Base-by-base conservation (phyloP, 2,329 filamentous ascomycete genomes). In the Magnaporthiopsis incrustans region DNA sequence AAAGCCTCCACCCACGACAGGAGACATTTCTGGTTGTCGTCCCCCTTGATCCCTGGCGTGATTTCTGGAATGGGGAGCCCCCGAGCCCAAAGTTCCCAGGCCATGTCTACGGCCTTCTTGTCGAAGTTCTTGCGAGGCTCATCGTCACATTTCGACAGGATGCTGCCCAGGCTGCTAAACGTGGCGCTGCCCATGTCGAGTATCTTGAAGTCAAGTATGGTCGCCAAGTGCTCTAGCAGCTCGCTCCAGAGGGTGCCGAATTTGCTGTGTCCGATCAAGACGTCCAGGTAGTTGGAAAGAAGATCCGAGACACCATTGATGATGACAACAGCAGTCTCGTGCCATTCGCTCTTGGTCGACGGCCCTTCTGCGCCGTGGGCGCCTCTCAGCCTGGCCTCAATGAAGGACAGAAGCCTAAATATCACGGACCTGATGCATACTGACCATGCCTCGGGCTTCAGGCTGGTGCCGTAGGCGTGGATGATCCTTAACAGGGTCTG, bases 401-500 rank as follows among this genome's bases (percentile, higher is more conserved):
- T 87, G 0, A 86, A 87, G 4, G 87, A 82, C 3, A 96, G 76
- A 68, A 97, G 86, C 65, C 85, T 86, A 75, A 97, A 93, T 2
- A 97, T 82, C 8, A 97, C 89, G 8, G 85, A 86, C 66, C 90
- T 88, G 64, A 97, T 84, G 69, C 92, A 95, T 33, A 94, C 82
- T 60, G 89, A 88, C 93, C 92, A 98, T 0, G 90, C 88, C 70
- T 89, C 85, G 0, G 91, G 82, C 57, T 84, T 88, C 5, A 97
- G 80, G 63, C 89, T 88, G 68, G 93, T 89, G 14, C 92, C 92
- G 67, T 96, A 96, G 1, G 91, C 92, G 73, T 97, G 92, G 67
- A 98, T 92, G 26, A 98, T 97, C 59, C 92, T 86, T 64, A 97
- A 82, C 4, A 98, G 79, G 0, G 94, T 97, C 73, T 97, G 94